phyloP scores from a whole-genome alignment of 768 basidiomycete species.

The Panellus pusillus region DNA sequence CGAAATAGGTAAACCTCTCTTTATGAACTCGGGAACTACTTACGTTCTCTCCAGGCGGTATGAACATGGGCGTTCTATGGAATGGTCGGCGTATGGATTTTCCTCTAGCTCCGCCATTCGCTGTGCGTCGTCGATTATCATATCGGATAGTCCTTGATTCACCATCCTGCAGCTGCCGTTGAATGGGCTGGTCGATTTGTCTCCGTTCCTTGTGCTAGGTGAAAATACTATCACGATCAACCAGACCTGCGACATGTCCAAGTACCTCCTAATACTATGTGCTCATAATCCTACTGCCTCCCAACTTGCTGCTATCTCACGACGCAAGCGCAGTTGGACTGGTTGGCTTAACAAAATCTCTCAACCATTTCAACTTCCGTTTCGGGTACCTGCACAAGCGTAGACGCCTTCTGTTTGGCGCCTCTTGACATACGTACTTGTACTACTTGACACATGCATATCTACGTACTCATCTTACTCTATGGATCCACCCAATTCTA shows the following conservation, averaged over 20 bases:
- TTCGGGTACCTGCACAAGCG: constrained; percentile 10
- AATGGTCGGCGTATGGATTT: constrained; percentile 30
- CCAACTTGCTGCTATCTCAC: constrained; percentile 40
- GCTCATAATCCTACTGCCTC: constrained; percentile 48
- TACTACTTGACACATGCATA: too few species aligned
- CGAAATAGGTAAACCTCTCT: constrained; percentile 15
- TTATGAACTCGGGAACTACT: neutral
- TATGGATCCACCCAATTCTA: too few species aligned
- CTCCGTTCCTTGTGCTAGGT: constrained; percentile 41
- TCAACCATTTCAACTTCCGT: constrained; percentile 32
- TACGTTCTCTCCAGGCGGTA: constrained; percentile 21
- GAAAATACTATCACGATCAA: constrained; percentile 43
- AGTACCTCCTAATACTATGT: constrained; percentile 46
- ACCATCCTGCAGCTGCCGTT: constrained; percentile 39
- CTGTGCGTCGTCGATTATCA: constrained; percentile 27
- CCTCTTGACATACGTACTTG: too few species aligned
- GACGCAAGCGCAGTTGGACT: constrained; percentile 40
- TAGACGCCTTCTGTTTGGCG: neutral
- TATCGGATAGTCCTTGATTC: neutral
- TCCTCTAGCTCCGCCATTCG: constrained; percentile 44
- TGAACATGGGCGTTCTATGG: constrained; percentile 36
- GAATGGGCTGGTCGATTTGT: constrained; percentile 53
- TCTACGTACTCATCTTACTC: too few species aligned
- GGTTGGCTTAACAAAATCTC: constrained; percentile 37
- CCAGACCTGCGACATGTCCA: constrained; percentile 44